Base-by-base conservation (phyloP, 1,139 yeast genomes). In the Pneumocystis sp. region DNA sequence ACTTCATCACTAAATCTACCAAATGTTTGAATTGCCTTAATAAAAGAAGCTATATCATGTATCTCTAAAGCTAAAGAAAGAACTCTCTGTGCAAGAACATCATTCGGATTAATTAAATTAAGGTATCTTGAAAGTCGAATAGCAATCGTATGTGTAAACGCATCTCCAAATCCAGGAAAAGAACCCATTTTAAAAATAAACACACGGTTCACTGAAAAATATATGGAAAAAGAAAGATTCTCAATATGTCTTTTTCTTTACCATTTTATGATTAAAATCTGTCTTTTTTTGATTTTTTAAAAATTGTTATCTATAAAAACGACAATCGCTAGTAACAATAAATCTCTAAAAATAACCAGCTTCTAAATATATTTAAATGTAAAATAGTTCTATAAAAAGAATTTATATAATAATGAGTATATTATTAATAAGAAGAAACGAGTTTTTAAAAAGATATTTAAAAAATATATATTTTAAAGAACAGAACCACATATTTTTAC, bases 31-130 rank as follows among this genome's bases (percentile, higher is more conserved):
- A 66, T 45, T 10, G 65, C 67, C 17, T 35, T 61, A 10, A 63
- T 39, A 61, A 66, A 66, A 17, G 42, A 64, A 35, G 63, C 63
- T 25, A 61, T 34, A 31, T 63, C 63, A 19, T 65, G 63, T 10
- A 50, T 63, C 15, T 64, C 61, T 21, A 65, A 39, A 63, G 64
- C 64, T 39, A 66, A 63, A 34, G 59, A 56, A 29, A 66, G 35
- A 19, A 66, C 68, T 17, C 63, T 65, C 7, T 61, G 63, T 10
- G 68, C 68, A 19, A 66, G 63, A 50, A 50, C 34, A 12, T 50
- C 57, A 50, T 50, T 50, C 3, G 34, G 34, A 25, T 50, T 50
- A 15, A 50, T 25, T 25, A 50, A 50, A 50, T 50, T 50, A 25
- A 50, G 57, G 21, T 50, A 25, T 50, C 57, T 50, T 50, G 57